phyloP scores from a whole-genome alignment of 148 eudicot genomes.

The Pouteria glomerata region DNA sequence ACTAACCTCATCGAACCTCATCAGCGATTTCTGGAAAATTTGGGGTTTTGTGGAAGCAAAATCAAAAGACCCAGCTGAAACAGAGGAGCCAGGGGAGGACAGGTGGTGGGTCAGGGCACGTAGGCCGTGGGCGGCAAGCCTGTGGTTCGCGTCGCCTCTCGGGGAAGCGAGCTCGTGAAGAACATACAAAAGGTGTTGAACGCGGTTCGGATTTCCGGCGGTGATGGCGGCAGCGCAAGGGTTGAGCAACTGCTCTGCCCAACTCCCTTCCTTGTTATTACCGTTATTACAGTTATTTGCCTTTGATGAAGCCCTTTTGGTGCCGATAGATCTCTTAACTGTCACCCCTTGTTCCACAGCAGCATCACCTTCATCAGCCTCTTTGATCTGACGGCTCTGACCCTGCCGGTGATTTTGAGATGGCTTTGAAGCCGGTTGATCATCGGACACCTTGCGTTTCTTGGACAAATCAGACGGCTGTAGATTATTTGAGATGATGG shows the following conservation, averaged over 20 bases:
- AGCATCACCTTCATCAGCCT: conserved; percentile 16
- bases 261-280: conserved; percentile 37
- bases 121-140: conserved; percentile 41
- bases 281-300: conserved; percentile 26
- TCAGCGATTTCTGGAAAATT: conserved; percentile 27
- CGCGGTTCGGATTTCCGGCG: conserved; percentile 28
- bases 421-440: conserved; percentile 3
- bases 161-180: conserved; percentile 43
- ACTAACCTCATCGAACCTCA: conserved; percentile 41
- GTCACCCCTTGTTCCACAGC: conserved; percentile 12
- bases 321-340: conserved; percentile 20
- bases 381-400: conserved; percentile 18
- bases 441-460: conserved; percentile 36
- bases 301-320: conserved; percentile 21
- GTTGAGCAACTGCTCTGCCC: conserved; percentile 61
- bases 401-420: conserved; percentile 11
- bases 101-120: conserved; percentile 38
- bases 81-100: conserved; percentile 14
- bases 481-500: conserved; percentile 12
- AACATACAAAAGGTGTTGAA: conserved; percentile 44
- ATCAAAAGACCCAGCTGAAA: conserved; percentile 6
- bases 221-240: conserved; percentile 50
- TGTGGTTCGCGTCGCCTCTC: conserved; percentile 43
- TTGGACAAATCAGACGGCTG: conserved; percentile 24
- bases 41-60: conserved; percentile 36